These are phyloP conservation scores for Penicillium psychrosexuale DNA, from an alignment of 2,329 filamentous ascomycete species.

Conservation along the genomic window DNA sequence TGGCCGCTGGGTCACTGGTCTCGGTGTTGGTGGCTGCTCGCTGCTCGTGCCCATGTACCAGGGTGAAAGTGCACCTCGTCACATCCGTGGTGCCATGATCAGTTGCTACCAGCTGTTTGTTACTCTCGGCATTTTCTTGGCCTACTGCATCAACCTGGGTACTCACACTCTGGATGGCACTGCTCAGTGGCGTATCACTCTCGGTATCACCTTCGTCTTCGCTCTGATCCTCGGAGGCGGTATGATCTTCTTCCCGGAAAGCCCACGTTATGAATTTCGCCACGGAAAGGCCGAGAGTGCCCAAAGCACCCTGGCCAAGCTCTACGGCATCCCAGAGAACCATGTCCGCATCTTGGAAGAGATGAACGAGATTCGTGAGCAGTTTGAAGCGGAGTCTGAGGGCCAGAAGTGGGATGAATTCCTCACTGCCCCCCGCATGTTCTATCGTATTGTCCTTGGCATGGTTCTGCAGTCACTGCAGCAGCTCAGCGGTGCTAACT, in stretches of 20 bases:
- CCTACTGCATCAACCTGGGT: conserved; percentile 47
- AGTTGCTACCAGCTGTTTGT: conserved; percentile 50
- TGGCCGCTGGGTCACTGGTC: conserved; percentile 44
- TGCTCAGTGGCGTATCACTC: conserved; percentile 50
- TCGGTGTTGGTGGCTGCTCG: conserved; percentile 46
- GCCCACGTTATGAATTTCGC: conserved; percentile 58
- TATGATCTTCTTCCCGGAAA: conserved; percentile 57
- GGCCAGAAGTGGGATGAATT: conserved; percentile 43
- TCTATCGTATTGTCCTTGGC: conserved; percentile 44
- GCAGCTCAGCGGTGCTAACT: conserved; percentile 47
- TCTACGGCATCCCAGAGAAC: conserved; percentile 55
- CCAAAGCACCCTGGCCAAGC: conserved; percentile 51
- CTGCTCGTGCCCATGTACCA: conserved; percentile 49
- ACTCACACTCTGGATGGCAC: conserved; percentile 40
- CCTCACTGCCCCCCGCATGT: conserved; percentile 46
- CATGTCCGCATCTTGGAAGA: conserved; percentile 54
- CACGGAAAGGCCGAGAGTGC: conserved; percentile 53
- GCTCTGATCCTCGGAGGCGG: conserved; percentile 54
- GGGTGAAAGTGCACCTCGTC: conserved; percentile 45
- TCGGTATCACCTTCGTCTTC: conserved; percentile 58
- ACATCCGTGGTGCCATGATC: conserved; percentile 48
- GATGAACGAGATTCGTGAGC: conserved; percentile 55
- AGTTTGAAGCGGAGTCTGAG: conserved; percentile 53
- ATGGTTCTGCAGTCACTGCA: conserved; percentile 45
- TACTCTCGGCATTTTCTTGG: conserved; percentile 47